A percentile compares a stretch with the other conserved stretches of the same genome.
Evolutionary conservation across 345 rosid genomes (phyloP).

Genomic region (Moricandia arvensis): DNA sequence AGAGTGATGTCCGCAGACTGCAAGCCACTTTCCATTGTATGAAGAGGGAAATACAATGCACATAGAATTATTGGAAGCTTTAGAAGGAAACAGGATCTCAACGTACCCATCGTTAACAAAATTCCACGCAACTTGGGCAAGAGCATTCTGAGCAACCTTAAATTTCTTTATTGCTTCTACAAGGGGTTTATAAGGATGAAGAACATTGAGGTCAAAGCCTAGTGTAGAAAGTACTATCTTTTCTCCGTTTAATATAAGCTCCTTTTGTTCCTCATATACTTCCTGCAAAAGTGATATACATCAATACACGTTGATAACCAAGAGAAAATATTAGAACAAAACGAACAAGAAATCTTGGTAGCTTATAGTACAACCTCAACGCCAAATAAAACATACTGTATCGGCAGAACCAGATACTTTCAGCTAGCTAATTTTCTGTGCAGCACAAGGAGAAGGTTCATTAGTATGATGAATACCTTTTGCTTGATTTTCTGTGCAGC

Average conservation of each 20-base stretch:
- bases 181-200: too few relatives aligned
- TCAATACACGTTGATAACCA: conserved; percentile 1
- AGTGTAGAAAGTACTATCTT: conserved; percentile 91
- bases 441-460: background rate
- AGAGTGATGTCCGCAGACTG: conserved; percentile 99
- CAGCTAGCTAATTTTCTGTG: background rate
- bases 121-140: too few relatives aligned
- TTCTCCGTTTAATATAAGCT: conserved; percentile 80
- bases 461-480: conserved; percentile 57
- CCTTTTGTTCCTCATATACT: conserved; percentile 95
- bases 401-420: background rate
- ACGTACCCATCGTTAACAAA: conserved; percentile 96
- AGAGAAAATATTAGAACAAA: background rate
- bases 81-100: conserved; percentile 34
- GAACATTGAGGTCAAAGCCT: conserved; percentile 86
- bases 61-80: conserved; percentile 39
- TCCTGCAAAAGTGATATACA: conserved; percentile 51
- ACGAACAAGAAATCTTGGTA: background rate
- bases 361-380: background rate
- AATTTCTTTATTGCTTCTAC: too few relatives aligned
- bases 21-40: conserved; percentile 64
- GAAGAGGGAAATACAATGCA: conserved; percentile 52
- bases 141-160: too few relatives aligned
- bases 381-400: background rate
- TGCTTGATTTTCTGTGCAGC: conserved; percentile 86